Conservation (phyloP, 2,329 filamentous ascomycete species). For the Colletotrichum kahawae region DNA sequence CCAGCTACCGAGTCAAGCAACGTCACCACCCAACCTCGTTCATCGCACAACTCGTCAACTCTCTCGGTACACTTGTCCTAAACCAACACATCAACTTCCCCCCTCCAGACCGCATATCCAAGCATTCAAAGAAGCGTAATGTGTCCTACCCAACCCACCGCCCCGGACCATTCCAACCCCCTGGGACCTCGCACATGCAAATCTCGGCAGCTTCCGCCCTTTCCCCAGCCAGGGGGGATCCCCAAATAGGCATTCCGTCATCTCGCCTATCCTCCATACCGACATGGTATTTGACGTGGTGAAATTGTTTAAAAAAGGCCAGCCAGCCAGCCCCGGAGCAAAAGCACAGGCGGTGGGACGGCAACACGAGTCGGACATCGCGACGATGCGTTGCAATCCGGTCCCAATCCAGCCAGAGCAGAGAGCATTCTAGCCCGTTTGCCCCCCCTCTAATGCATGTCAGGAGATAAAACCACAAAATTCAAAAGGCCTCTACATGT, state of each 20-base stretch:
- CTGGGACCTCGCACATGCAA: background rate
- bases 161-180: background rate
- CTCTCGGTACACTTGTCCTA: too few species aligned
- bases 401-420: background rate
- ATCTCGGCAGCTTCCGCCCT: slow-evolving; percentile 10
- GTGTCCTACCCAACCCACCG: background rate
- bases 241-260: slow-evolving; percentile 10
- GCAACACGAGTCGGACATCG: background rate
- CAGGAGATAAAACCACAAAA: background rate
- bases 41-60: too few species aligned
- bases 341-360: background rate
- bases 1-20: too few species aligned
- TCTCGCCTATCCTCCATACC: background rate
- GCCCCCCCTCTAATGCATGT: background rate
- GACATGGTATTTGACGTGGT: background rate
- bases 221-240: background rate
- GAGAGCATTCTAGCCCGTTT: background rate
- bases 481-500: background rate
- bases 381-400: background rate
- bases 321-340: background rate
- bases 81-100: background rate
- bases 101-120: background rate
- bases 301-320: background rate
- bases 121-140: background rate
- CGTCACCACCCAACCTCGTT: too few species aligned